Evolutionary conservation across 495 filamentous ascomycete genomes (phyloP).

Genomic region (Penicillium cosmopolitanum): DNA sequence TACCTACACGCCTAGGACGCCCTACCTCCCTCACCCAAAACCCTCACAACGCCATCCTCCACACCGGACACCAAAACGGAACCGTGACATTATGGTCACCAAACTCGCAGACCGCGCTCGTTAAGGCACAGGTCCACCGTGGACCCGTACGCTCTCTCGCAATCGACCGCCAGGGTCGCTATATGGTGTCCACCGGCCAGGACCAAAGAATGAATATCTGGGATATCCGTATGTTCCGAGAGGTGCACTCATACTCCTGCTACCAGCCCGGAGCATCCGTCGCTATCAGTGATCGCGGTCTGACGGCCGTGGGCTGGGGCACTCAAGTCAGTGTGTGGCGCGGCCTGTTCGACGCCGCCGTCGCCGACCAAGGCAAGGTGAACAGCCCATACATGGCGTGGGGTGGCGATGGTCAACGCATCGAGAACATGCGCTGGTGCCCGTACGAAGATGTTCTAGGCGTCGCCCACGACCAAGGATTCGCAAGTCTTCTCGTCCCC

Average conservation of each 20-base stretch:
- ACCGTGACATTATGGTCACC: slow-evolving; percentile 96
- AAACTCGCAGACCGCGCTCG: slow-evolving; percentile 80
- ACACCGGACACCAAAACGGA: slow-evolving; percentile 92
- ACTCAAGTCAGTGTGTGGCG: slow-evolving; percentile 89
- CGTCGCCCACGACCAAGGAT: slow-evolving; percentile 80
- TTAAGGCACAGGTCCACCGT: slow-evolving; percentile 91
- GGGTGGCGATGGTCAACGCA: slow-evolving; percentile 81
- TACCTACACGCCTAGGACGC: slow-evolving; percentile 79
- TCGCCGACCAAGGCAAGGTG: slow-evolving; percentile 73
- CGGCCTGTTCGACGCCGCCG: slow-evolving; percentile 75
- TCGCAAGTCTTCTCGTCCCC: slow-evolving; percentile 85
- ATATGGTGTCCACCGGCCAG: slow-evolving; percentile 94
- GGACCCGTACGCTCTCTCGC: slow-evolving; percentile 89
- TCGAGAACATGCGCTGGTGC: slow-evolving; percentile 87
- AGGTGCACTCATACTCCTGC: slow-evolving; percentile 89
- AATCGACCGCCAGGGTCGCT: slow-evolving; percentile 85
- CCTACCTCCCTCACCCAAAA: slow-evolving; percentile 88
- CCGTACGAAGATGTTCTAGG: slow-evolving; percentile 94
- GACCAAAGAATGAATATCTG: slow-evolving; percentile 92
- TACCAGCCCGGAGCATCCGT: slow-evolving; percentile 82
- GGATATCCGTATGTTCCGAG: slow-evolving; percentile 93
- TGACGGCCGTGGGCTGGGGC: slow-evolving; percentile 91
- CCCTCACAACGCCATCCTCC: slow-evolving; percentile 85
- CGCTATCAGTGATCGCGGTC: slow-evolving; percentile 81
- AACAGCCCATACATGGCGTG: slow-evolving; percentile 91